Evolutionary conservation across 2,329 filamentous ascomycete species (phyloP).

Genomic region (Chalara sp.): DNA sequence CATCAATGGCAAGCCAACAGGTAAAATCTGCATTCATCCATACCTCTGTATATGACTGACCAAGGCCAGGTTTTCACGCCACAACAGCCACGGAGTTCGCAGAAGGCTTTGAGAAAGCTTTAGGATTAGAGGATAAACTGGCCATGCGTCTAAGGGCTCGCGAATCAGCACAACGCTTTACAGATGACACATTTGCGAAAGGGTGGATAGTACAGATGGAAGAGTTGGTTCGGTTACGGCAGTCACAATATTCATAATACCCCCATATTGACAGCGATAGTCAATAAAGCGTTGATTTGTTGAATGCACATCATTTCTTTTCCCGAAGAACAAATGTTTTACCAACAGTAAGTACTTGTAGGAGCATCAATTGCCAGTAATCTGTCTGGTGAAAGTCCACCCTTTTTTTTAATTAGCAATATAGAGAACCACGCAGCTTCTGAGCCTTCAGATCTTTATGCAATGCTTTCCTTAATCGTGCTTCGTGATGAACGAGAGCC

Average conservation of each 20-base stretch:
- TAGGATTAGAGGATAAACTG: slow-evolving; percentile 62
- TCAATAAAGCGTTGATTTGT: no score
- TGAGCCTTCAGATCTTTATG: no score
- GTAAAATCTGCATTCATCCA: slow-evolving; percentile 37
- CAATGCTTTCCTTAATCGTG: no score
- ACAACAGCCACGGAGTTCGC: slow-evolving; percentile 75
- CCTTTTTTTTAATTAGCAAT: no score
- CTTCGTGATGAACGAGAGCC: no score
- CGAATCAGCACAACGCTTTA: slow-evolving; percentile 75
- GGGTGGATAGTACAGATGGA: slow-evolving; percentile 75
- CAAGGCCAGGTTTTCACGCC: slow-evolving; percentile 70
- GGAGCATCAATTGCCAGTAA: no score
- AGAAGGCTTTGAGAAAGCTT: slow-evolving; percentile 67
- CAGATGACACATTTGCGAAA: slow-evolving; percentile 74
- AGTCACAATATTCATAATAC: neutral
- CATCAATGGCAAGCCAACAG: slow-evolving; percentile 70
- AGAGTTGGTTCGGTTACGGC: slow-evolving; percentile 47
- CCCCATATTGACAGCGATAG: no score
- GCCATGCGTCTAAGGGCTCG: slow-evolving; percentile 71
- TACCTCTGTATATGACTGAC: neutral
- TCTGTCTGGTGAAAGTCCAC: no score
- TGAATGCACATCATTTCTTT: no score
- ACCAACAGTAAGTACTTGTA: no score
- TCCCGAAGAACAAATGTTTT: no score
- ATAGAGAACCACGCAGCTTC: no score